phyloP scores from a whole-genome alignment of 2,329 filamentous ascomycete species.

The Ceratocystis smalleyi region DNA sequence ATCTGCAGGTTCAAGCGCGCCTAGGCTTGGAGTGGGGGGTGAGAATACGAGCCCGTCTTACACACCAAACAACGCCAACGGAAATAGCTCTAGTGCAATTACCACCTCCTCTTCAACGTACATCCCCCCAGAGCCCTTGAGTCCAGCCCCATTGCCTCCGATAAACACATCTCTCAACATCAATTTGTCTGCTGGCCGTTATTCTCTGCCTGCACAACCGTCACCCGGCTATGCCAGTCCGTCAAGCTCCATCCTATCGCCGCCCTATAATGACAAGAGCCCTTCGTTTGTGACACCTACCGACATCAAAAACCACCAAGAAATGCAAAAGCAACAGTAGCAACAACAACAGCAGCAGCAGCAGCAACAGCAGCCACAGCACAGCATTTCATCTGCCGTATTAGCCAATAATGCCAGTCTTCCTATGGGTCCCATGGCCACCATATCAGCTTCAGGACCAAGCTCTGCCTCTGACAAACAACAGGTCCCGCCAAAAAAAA shows the following conservation, averaged over 20 bases:
- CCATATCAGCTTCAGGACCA: slow-evolving; percentile 21
- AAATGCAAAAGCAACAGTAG: slow-evolving; percentile 17
- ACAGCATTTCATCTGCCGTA: background rate
- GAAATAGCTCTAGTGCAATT: background rate
- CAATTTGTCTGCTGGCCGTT: background rate
- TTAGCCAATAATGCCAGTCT: background rate
- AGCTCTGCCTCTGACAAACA: slow-evolving; percentile 25
- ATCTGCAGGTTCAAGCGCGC: background rate
- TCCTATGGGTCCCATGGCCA: background rate
- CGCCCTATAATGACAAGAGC: slow-evolving; percentile 20
- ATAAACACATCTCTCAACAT: slow-evolving; percentile 18
- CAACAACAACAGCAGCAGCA: background rate
- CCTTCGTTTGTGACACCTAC: slow-evolving; percentile 36
- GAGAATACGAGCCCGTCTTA: slow-evolving; percentile 13
- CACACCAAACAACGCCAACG: slow-evolving; percentile 5
- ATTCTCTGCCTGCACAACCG: slow-evolving; percentile 13
- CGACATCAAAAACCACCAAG: slow-evolving; percentile 28
- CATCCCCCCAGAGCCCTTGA: background rate
- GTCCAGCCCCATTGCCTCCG: slow-evolving; percentile 19
- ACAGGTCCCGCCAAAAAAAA: slow-evolving; percentile 28
- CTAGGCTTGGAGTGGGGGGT: background rate
- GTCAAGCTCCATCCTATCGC: slow-evolving; percentile 5
- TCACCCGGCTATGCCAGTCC: slow-evolving; percentile 13
- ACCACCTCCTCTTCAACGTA: background rate
- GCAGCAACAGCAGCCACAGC: slow-evolving; percentile 17